These are phyloP conservation scores for Rubus idaeus DNA, from an alignment of 306 rosid genomes.

Conservation along the genomic window DNA sequence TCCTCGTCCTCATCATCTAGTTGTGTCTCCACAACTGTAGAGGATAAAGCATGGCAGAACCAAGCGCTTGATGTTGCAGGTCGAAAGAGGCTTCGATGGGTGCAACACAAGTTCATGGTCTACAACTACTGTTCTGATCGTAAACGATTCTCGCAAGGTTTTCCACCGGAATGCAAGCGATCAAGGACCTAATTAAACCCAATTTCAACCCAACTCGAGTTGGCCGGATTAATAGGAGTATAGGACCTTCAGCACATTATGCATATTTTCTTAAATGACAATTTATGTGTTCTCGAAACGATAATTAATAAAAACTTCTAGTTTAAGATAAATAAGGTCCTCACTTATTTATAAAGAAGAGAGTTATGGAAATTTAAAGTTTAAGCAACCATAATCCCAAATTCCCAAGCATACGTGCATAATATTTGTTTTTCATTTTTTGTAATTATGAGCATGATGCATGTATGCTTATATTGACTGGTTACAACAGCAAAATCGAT, in stretches of 20 bases:
- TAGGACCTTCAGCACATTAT: no score
- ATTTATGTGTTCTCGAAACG: not conserved
- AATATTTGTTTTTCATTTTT: not conserved
- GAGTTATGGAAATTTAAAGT: not conserved
- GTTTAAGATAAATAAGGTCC: no score
- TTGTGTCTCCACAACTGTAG: conserved; percentile 6
- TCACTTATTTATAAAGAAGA: not conserved
- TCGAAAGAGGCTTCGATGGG: conserved; percentile 41
- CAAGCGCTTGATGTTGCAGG: conserved; percentile 37
- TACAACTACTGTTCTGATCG: conserved; percentile 45
- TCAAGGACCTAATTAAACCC: conserved; percentile 10
- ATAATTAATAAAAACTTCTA: no score
- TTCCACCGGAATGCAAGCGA: conserved; percentile 42
- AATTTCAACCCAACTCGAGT: not conserved
- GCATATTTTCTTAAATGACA: not conserved
- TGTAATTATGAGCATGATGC: not conserved
- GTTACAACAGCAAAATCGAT: not conserved
- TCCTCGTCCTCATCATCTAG: conserved; percentile 8
- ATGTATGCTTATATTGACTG: not conserved
- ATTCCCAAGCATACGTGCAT: not conserved
- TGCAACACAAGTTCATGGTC: conserved; percentile 44
- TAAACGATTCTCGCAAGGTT: conserved; percentile 44
- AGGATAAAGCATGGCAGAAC: conserved; percentile 18
- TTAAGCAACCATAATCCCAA: not conserved
- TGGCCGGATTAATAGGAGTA: no score